Evolutionary conservation across 1,139 yeast species (phyloP).

Genomic region (Saccharomycopsis hybrid): DNA sequence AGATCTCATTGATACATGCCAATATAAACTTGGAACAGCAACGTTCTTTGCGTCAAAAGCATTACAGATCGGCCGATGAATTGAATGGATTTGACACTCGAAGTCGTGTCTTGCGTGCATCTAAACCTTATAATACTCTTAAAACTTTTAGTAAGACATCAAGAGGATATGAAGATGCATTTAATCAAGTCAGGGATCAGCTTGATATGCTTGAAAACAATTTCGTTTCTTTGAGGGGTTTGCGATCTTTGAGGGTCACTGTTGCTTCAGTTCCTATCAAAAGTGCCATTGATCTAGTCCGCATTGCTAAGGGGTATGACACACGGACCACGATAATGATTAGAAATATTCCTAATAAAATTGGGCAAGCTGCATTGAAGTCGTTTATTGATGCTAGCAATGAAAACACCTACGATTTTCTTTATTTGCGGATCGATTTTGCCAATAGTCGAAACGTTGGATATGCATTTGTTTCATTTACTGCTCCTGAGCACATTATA

Average conservation of each 20-base stretch:
- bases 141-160: too few species aligned
- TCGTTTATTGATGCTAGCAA: slow-evolving; percentile 41
- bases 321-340: slow-evolving; percentile 43
- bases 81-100: too few species aligned
- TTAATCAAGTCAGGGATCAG: neutral
- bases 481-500: slow-evolving; percentile 37
- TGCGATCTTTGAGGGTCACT: neutral
- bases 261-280: neutral
- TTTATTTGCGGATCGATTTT: slow-evolving; percentile 47
- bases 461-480: slow-evolving; percentile 46
- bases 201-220: neutral
- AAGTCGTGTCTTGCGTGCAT: too few species aligned
- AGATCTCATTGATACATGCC: too few species aligned
- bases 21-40: too few species aligned
- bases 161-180: too few species aligned
- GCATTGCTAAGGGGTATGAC: slow-evolving; percentile 36
- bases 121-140: too few species aligned
- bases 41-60: too few species aligned
- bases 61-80: too few species aligned
- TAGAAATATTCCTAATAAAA: slow-evolving; percentile 45
- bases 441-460: slow-evolving; percentile 46
- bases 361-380: slow-evolving; percentile 38
- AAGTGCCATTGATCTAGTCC: slow-evolving; percentile 32
- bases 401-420: slow-evolving; percentile 45
- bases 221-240: neutral